Evolutionary conservation across 208 protist species (phyloP).

Genomic region (Acanthamoeba triangularis): DNA sequence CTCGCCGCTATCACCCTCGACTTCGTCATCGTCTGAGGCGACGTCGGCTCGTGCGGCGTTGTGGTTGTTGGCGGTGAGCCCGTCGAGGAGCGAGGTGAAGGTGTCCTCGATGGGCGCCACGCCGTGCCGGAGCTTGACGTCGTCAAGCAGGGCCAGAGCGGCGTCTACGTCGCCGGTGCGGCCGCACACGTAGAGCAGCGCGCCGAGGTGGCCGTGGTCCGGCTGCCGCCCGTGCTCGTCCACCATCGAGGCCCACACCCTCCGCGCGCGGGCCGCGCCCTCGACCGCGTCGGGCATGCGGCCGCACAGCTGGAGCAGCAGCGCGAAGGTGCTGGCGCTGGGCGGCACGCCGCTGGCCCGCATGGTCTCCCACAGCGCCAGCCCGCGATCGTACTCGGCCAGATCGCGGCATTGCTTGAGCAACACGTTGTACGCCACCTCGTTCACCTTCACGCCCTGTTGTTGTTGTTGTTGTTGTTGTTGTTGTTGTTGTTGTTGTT

Average conservation of each 20-base stretch:
- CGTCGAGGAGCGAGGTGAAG: background rate
- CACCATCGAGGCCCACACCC: background rate
- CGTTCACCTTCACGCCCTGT: background rate
- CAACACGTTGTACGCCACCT: background rate
- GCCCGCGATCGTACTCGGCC: background rate
- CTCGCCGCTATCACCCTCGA: background rate
- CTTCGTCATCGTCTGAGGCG: too few relatives aligned
- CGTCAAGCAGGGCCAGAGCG: background rate
- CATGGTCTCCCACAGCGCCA: background rate
- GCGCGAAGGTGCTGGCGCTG: background rate
- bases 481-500: too few relatives aligned
- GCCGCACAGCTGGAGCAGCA: background rate
- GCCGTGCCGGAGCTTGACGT: background rate
- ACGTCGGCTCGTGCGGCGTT: background rate
- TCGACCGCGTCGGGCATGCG: background rate
- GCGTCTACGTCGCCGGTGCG: background rate
- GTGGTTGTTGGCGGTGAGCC: background rate
- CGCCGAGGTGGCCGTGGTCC: background rate
- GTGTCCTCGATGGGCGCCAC: background rate
- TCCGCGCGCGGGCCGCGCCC: too few relatives aligned
- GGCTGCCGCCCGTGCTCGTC: background rate
- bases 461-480: too few relatives aligned
- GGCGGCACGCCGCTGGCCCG: background rate
- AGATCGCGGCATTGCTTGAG: background rate
- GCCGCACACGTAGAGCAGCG: background rate